These are phyloP conservation scores for Pilobolus umbonatus DNA, from an alignment of 192 early-diverging fungal species.

Conservation along the genomic window DNA sequence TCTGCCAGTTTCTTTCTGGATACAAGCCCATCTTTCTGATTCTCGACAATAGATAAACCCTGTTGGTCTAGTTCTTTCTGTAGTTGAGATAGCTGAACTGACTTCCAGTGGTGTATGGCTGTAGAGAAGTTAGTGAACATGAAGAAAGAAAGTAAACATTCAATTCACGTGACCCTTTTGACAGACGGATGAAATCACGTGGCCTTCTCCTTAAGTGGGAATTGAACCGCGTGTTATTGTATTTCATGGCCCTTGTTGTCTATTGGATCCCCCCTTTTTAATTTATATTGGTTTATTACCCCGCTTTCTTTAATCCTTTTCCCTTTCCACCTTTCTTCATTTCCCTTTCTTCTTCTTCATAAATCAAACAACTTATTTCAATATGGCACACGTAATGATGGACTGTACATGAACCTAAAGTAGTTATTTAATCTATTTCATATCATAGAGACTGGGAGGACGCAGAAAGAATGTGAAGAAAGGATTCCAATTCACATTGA, in stretches of 20 bases:
- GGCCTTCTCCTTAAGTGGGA: no score
- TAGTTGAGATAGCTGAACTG: slow-evolving; percentile 60
- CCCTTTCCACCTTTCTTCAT: not conserved
- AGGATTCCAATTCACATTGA: slow-evolving; percentile 94
- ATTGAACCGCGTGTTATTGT: not conserved
- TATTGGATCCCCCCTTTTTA: not conserved
- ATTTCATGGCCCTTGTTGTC: not conserved
- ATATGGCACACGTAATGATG: slow-evolving; percentile 17
- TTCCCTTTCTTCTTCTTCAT: slow-evolving; percentile 4
- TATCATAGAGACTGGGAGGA: slow-evolving; percentile 48
- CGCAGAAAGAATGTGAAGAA: slow-evolving; percentile 94
- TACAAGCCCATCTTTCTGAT: slow-evolving; percentile 74
- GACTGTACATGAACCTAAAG: not conserved
- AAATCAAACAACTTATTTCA: not conserved
- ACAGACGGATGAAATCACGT: no score
- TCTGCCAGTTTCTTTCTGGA: slow-evolving; percentile 82
- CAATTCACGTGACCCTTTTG: no score
- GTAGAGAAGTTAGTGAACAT: slow-evolving; percentile 18
- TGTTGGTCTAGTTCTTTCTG: slow-evolving; percentile 73
- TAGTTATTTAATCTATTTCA: not conserved
- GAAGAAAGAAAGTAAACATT: not conserved
- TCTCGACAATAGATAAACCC: slow-evolving; percentile 75
- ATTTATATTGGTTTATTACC: not conserved
- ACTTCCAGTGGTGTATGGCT: slow-evolving; percentile 37
- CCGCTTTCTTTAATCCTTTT: not conserved